Evolutionary conservation across 108 stramenopile species (phyloP).

Genomic region (Nitzschia inconspicua): DNA sequence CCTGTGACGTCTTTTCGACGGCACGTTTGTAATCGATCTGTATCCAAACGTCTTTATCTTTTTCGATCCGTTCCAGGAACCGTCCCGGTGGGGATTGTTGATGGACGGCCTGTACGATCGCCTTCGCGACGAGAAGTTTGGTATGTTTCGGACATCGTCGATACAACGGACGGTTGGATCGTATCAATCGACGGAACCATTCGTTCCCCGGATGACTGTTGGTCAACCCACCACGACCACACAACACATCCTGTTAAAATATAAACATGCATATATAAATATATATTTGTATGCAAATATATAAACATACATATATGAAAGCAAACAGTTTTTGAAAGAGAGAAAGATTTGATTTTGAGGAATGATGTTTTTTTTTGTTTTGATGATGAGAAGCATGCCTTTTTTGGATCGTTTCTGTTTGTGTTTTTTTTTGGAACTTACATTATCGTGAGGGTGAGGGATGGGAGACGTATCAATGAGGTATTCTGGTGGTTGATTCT

Average conservation of each 20-base stretch:
- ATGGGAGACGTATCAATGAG: no score
- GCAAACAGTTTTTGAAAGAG: no score
- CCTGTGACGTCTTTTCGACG: conserved; percentile 72
- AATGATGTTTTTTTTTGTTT: no score
- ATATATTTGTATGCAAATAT: no score
- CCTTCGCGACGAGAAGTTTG: conserved; percentile 54
- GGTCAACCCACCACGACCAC: conserved; percentile 58
- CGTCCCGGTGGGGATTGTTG: conserved; percentile 54
- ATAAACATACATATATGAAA: no score
- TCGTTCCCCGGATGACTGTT: conserved; percentile 58
- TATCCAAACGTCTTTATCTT: conserved; percentile 36
- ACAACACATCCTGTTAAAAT: conserved; percentile 58
- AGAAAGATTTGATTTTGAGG: no score
- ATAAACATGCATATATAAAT: no score
- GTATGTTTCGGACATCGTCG: conserved; percentile 52
- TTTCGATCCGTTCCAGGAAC: conserved; percentile 44
- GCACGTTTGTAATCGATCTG: conserved; percentile 56
- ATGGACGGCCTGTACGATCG: conserved; percentile 57
- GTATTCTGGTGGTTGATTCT: no score
- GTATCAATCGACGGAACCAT: conserved; percentile 47
- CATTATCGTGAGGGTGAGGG: no score
- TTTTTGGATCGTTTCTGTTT: no score
- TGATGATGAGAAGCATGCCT: no score
- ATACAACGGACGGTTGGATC: conserved; percentile 46
- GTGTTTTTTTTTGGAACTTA: no score